Conservation (phyloP, 1,284 basidiomycete species). For the Phellinidium pouzarii region DNA sequence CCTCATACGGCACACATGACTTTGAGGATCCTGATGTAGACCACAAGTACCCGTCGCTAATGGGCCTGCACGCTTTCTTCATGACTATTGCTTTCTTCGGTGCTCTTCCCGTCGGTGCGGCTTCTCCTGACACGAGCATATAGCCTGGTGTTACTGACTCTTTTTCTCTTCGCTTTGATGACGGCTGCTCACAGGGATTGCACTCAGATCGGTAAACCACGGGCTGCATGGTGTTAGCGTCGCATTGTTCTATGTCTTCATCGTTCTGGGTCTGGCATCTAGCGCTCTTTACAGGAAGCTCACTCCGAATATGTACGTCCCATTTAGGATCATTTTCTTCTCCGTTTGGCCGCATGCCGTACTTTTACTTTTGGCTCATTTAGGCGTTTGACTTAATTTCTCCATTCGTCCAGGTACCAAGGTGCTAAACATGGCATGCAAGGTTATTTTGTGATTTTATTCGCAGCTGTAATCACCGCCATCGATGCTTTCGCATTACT, state of each 20-base stretch:
- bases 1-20: conserved; percentile 76
- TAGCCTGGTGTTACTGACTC: conserved; percentile 2
- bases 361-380: neutral
- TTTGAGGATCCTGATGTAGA: conserved; percentile 45
- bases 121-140: conserved; percentile 11
- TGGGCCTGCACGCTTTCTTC: conserved; percentile 57
- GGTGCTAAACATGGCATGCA: conserved; percentile 55
- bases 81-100: conserved; percentile 74
- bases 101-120: conserved; percentile 64
- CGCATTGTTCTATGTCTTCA: conserved; percentile 50
- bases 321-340: conserved; percentile 10
- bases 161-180: conserved; percentile 8
- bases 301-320: conserved; percentile 70
- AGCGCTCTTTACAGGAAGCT: conserved; percentile 65
- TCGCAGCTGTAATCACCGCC: conserved; percentile 50
- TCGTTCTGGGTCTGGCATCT: conserved; percentile 51
- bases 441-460: conserved; percentile 54
- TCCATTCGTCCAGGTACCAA: conserved; percentile 50
- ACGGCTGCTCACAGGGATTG: conserved; percentile 53
- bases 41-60: conserved; percentile 51
- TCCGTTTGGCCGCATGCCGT: neutral
- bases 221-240: conserved; percentile 49
- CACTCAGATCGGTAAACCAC: conserved; percentile 67
- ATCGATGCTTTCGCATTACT: conserved; percentile 48
- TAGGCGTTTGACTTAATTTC: neutral